Percentiles rank a stretch among this genome's conserved stretches.
Evolutionary conservation across 371 early-diverging fungal species (phyloP).

Genomic region (Rhizopus sp.): DNA sequence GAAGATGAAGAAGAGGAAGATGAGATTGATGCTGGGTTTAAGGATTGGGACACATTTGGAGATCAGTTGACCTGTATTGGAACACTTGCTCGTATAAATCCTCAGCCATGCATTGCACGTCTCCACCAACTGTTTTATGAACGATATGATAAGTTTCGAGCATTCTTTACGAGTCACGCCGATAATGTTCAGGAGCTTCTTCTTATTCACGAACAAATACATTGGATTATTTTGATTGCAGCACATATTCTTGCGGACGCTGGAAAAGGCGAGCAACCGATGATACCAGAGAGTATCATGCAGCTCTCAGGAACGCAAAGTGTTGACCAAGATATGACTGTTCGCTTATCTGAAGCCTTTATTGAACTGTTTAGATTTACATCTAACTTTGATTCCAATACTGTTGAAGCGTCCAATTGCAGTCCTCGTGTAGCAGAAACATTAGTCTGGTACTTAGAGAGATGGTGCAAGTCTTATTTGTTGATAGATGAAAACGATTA

Average conservation of each 20-base stretch:
- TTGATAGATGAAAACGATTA: conserved; percentile 66
- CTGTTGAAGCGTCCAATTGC: conserved; percentile 61
- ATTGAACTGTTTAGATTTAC: conserved; percentile 48
- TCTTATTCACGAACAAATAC: conserved; percentile 65
- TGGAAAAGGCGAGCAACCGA: conserved; percentile 72
- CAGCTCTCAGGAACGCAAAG: conserved; percentile 58
- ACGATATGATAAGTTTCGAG: conserved; percentile 50
- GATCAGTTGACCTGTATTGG: conserved; percentile 77
- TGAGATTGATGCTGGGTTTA: conserved; percentile 60
- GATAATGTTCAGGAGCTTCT: conserved; percentile 28
- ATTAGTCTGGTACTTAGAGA: conserved; percentile 73
- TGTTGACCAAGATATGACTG: conserved; percentile 55
- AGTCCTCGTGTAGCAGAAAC: conserved; percentile 78
- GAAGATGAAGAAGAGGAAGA: conserved; percentile 63
- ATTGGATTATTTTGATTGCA: conserved; percentile 75
- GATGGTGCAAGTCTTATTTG: conserved; percentile 77
- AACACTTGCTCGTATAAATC: conserved; percentile 63
- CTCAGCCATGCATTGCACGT: conserved; percentile 49
- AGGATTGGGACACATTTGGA: conserved; percentile 72
- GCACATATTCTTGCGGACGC: conserved; percentile 71
- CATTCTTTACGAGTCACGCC: conserved; percentile 26
- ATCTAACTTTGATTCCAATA: conserved; percentile 39
- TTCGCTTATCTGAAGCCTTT: conserved; percentile 54
- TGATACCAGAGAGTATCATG: conserved; percentile 68
- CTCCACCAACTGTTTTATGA: conserved; percentile 55